phyloP scores from a whole-genome alignment of 73 alveolate genomes.

The Paramecium sexaurelia region DNA sequence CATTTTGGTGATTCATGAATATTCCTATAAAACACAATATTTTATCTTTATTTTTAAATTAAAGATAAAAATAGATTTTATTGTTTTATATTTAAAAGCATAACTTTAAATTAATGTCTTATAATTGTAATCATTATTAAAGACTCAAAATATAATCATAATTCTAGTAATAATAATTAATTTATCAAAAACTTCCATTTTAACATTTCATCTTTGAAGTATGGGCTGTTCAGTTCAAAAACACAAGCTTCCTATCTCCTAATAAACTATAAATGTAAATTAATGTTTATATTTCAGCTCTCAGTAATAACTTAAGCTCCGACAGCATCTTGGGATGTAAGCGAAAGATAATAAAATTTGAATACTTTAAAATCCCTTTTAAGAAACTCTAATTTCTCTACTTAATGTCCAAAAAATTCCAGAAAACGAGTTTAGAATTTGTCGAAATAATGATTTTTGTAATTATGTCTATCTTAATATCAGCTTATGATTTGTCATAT shows the following conservation, averaged over 20 bases:
- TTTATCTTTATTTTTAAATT: background rate
- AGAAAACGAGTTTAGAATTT: background rate
- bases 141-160: background rate
- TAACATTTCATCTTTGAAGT: background rate
- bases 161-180: background rate
- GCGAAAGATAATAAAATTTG: background rate
- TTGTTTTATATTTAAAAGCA: background rate
- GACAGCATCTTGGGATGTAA: background rate
- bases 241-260: background rate
- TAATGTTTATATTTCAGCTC: background rate
- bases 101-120: too few species aligned
- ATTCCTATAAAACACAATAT: background rate
- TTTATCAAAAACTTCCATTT: background rate
- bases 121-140: background rate
- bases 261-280: background rate
- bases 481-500: background rate
- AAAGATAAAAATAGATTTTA: background rate
- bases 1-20: background rate
- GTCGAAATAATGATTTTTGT: background rate
- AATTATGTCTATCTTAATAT: background rate
- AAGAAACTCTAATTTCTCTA: background rate
- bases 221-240: background rate
- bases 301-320: background rate
- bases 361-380: background rate
- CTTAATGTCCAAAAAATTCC: background rate